Evolutionary conservation across 495 filamentous ascomycete genomes (phyloP).

Genomic region (Viridothelium virens): DNA sequence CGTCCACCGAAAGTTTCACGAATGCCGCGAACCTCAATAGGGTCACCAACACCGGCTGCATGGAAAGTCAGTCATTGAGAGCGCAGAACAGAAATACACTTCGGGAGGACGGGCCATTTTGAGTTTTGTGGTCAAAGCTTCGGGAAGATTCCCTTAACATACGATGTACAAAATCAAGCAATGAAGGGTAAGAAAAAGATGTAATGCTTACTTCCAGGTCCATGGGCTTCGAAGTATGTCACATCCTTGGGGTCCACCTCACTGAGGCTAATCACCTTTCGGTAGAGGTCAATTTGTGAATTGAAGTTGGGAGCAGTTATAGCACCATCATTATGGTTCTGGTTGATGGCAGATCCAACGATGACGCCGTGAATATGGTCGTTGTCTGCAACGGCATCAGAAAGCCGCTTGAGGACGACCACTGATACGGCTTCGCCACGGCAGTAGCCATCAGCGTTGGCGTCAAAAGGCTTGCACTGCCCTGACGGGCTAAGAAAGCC

Average conservation of each 20-base stretch:
- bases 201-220: no score
- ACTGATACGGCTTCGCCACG: conserved; percentile 32
- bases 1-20: conserved; percentile 22
- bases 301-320: not conserved
- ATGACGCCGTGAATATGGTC: conserved; percentile 31
- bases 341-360: conserved; percentile 20
- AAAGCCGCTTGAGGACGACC: conserved; percentile 32
- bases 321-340: conserved; percentile 28
- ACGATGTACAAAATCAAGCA: no score
- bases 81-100: no score
- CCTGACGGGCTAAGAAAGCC: conserved; percentile 35
- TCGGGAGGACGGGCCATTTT: no score
- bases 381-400: conserved; percentile 31
- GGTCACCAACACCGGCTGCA: conserved; percentile 36
- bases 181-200: no score
- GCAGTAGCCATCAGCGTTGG: conserved; percentile 37
- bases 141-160: no score
- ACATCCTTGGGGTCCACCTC: not conserved
- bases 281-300: not conserved
- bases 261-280: not conserved
- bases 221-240: conserved; percentile 35
- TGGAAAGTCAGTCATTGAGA: no score
- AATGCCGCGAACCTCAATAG: conserved; percentile 31
- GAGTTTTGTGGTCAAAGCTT: no score
- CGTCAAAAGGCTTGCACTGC: conserved; percentile 38